These are phyloP conservation scores for Stylosanthes scabra DNA, from an alignment of 331 rosid genomes.

Conservation along the genomic window DNA sequence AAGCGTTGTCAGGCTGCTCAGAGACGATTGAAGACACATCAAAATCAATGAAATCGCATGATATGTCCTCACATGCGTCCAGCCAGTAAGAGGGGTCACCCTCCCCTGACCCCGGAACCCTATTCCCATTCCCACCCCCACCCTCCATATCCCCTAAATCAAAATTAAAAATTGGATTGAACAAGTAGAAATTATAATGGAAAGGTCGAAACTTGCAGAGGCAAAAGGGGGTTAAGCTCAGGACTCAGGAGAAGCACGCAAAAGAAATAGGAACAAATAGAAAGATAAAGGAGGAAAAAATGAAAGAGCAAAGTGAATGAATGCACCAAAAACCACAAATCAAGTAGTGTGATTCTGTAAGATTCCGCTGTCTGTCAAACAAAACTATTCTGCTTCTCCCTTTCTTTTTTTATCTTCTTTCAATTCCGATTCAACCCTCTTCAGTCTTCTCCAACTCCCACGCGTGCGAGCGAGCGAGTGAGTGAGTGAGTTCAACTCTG, in stretches of 20 bases:
- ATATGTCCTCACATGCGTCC: slow-evolving; percentile 87
- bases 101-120: slow-evolving; percentile 46
- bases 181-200: background rate
- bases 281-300: background rate
- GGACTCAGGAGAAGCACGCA: slow-evolving; percentile 47
- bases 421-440: slow-evolving; percentile 14
- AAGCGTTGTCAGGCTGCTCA: slow-evolving; percentile 45
- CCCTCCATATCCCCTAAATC: slow-evolving; percentile 51
- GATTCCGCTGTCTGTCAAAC: slow-evolving; percentile 75
- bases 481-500: background rate
- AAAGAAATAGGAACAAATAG: slow-evolving; percentile 3
- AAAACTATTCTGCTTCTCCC: slow-evolving; percentile 52
- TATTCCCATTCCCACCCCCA: slow-evolving; percentile 26
- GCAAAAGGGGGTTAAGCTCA: slow-evolving; percentile 31
- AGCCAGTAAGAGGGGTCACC: slow-evolving; percentile 83
- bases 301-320: background rate
- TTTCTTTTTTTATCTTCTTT: background rate
- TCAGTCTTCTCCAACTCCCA: background rate
- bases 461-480: slow-evolving; percentile 28
- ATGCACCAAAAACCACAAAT: slow-evolving; percentile 52
- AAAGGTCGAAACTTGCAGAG: slow-evolving; percentile 24
- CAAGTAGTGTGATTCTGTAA: slow-evolving; percentile 44
- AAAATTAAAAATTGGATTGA: background rate
- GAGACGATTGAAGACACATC: slow-evolving; percentile 51
- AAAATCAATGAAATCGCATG: slow-evolving; percentile 81